Evolutionary conservation across 2,329 filamentous ascomycete species (phyloP).

Genomic region (Hypoxylon sp.): DNA sequence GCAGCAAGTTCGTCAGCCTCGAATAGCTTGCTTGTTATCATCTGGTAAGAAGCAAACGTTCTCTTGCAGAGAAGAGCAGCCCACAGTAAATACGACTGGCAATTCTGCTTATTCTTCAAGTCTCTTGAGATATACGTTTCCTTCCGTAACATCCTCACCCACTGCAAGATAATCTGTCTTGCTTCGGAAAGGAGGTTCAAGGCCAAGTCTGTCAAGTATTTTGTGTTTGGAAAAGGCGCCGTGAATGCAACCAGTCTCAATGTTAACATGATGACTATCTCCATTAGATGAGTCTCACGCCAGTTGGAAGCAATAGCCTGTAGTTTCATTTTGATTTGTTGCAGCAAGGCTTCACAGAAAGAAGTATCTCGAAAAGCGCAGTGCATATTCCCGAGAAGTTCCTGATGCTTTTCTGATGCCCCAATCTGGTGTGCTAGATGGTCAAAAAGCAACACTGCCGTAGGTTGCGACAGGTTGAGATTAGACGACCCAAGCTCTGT

Average conservation of each 20-base stretch:
- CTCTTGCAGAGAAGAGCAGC: constrained; percentile 69
- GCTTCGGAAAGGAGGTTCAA: constrained; percentile 58
- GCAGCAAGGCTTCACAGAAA: constrained; percentile 65
- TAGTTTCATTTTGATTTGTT: constrained; percentile 62
- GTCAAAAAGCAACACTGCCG: constrained; percentile 64
- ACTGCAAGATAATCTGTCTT: constrained; percentile 62
- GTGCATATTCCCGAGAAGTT: constrained; percentile 64
- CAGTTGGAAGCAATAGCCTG: constrained; percentile 67
- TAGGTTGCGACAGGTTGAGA: constrained; percentile 72
- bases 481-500: constrained; percentile 66
- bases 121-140: constrained; percentile 61
- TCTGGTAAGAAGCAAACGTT: constrained; percentile 52
- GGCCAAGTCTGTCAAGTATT: constrained; percentile 38
- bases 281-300: constrained; percentile 72
- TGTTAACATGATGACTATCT: constrained; percentile 67
- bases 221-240: constrained; percentile 10
- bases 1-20: constrained; percentile 37
- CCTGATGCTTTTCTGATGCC: constrained; percentile 54
- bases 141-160: constrained; percentile 64
- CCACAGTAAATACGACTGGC: constrained; percentile 64
- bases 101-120: constrained; percentile 56
- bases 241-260: constrained; percentile 58
- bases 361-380: constrained; percentile 62
- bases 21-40: constrained; percentile 17
- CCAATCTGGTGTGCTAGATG: constrained; percentile 71